Evolutionary conservation across 2,329 filamentous ascomycete genomes (phyloP), one percentile per base, ranked within the genome.

Genomic region (Arthroderma sp.): DNA sequence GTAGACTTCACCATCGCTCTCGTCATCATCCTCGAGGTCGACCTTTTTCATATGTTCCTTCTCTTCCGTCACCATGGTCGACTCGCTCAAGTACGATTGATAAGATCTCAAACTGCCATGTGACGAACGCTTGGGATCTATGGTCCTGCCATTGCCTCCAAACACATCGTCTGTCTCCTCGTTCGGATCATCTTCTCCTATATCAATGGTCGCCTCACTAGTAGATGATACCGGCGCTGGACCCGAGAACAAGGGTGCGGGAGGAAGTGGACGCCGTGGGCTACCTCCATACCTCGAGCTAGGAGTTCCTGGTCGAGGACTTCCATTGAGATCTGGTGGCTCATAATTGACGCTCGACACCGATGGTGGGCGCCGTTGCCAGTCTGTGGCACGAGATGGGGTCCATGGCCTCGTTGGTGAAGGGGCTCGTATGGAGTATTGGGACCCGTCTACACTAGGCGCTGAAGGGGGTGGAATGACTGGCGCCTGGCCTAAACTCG

Each of bases 251-350:
- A 95, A 76, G 2, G 93, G 93, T 31, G 90, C 88, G 0, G 90
- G 89, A 2, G 93, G 93, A 33, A 97, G 77, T 2, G 91, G 91
- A 57, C 91, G 81, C 63, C 89, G 82, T 9, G 91, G 88, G 67
- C 89, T 94, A 2, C 90, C 87, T 19, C 90, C 87, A 69, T 97
- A 96, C 68, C 84, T 81, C 1, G 89, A 91, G 0, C 90, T 90
- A 1, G 91, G 90, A 0, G 91, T 96, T 4, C 91, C 91, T 1
- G 93, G 91, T 59, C 93, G 78, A 5, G 93, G 91, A 61, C 83
- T 91, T 53, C 93, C 93, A 66, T 97, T 91, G 59, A 97, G 73
- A 64, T 96, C 91, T 21, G 85, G 79, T 0, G 90, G 88, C 71
- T 97, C 93, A 71, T 93, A 97, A 2, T 83, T 79, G 23, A 85